phyloP scores from a whole-genome alignment of 2,329 filamentous ascomycete species.

The Emydomyces testavorans region DNA sequence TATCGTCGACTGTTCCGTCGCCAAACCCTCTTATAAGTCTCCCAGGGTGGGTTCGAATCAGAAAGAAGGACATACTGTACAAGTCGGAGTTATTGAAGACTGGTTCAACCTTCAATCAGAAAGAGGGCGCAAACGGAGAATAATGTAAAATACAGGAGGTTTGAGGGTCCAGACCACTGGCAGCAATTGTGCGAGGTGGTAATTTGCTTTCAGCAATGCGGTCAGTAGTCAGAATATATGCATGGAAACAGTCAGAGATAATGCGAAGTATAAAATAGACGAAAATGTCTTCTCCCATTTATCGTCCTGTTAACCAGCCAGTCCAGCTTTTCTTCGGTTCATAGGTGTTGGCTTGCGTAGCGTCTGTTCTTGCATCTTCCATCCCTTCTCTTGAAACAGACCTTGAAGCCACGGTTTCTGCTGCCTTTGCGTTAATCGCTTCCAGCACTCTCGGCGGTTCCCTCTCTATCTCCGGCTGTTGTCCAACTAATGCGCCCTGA shows the following conservation, averaged over 20 bases:
- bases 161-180: not conserved
- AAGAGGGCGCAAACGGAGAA: too few relatives aligned
- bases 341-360: not conserved
- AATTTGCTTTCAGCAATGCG: not conserved
- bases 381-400: not conserved
- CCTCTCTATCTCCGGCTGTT: conserved; percentile 13
- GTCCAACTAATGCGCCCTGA: conserved; percentile 10
- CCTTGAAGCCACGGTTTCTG: conserved; percentile 17
- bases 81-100: not conserved
- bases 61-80: conserved; percentile 2
- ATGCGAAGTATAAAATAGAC: not conserved
- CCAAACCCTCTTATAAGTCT: too few relatives aligned
- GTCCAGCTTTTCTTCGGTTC: conserved; percentile 32
- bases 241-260: not conserved
- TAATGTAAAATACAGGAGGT: too few relatives aligned
- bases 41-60: too few relatives aligned
- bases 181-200: not conserved
- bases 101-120: too few relatives aligned
- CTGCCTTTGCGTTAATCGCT: conserved; percentile 28
- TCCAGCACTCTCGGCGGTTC: conserved; percentile 25
- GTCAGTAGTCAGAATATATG: not conserved
- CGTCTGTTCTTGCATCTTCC: not conserved
- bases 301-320: conserved; percentile 32
- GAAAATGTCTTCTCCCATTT: conserved; percentile 8
- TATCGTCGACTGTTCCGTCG: too few relatives aligned